Evolutionary conservation across 164 flowering plant species (phyloP).

Genomic region (Chloranthus sessilifolius): DNA sequence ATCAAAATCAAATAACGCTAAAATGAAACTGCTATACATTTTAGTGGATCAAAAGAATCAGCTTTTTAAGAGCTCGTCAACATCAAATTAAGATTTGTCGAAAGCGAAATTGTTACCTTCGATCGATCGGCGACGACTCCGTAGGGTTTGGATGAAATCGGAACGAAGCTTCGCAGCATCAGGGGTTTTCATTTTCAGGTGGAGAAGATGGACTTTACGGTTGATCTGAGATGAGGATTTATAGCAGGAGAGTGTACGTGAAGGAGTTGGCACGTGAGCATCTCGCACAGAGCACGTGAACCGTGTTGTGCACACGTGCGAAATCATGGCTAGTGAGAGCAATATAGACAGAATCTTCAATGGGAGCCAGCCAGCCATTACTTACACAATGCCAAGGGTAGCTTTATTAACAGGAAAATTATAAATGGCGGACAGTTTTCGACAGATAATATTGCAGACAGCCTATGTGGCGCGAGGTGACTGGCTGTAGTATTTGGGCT

Average conservation of each 20-base stretch:
- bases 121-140: constrained; percentile 46
- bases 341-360: no score
- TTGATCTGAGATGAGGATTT: not conserved
- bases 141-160: constrained; percentile 45
- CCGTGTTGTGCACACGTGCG: no score
- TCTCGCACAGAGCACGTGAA: not conserved
- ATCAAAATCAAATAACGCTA: not conserved
- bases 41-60: not conserved
- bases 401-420: no score
- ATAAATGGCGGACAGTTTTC: no score
- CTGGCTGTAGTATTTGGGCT: no score
- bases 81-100: no score
- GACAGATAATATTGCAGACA: no score
- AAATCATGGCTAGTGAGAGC: no score
- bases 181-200: constrained; percentile 5
- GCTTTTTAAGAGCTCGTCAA: no score
- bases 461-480: no score
- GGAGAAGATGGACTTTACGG: not conserved
- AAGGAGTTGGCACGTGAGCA: not conserved
- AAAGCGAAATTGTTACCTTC: constrained; percentile 28
- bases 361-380: no score
- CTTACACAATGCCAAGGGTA: no score
- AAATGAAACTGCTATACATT: not conserved
- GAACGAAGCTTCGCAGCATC: constrained; percentile 36
- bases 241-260: not conserved